A percentile compares a stretch with the other conserved stretches of the same genome.
Evolutionary conservation across 2,329 filamentous ascomycete genomes (phyloP).

Genomic region (Colletotrichum sublineola): DNA sequence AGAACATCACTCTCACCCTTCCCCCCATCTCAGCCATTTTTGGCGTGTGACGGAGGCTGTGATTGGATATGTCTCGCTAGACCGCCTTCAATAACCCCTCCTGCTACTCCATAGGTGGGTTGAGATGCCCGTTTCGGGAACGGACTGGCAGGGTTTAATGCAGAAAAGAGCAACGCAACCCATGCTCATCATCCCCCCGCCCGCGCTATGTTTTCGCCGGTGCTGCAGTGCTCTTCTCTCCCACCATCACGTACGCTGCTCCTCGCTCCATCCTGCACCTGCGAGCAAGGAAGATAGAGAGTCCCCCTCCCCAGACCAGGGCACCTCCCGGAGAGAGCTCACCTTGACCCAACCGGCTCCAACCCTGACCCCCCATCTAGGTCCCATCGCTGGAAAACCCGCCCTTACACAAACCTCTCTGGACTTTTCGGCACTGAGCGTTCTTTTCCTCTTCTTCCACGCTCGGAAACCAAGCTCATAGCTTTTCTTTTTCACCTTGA

Average conservation of each 20-base stretch:
- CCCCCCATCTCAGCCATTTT: slow-evolving; percentile 3
- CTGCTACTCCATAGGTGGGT: slow-evolving; percentile 14
- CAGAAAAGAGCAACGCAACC: slow-evolving; percentile 30
- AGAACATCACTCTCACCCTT: neutral
- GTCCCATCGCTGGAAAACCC: slow-evolving; percentile 23
- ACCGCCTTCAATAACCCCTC: slow-evolving; percentile 36
- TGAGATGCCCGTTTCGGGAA: slow-evolving; percentile 32
- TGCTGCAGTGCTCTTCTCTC: slow-evolving; percentile 10
- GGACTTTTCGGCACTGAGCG: slow-evolving; percentile 30
- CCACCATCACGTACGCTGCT: neutral
- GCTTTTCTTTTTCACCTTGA: slow-evolving; percentile 11
- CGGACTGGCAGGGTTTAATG: slow-evolving; percentile 16
- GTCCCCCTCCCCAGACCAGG: slow-evolving; percentile 24
- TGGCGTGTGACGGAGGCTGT: slow-evolving; percentile 14
- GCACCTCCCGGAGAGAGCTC: slow-evolving; percentile 31
- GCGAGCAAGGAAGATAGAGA: neutral
- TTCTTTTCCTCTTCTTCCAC: slow-evolving; percentile 28
- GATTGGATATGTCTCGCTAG: slow-evolving; percentile 33
- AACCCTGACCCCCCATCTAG: slow-evolving; percentile 32
- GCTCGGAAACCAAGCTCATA: slow-evolving; percentile 13
- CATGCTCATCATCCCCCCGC: slow-evolving; percentile 6
- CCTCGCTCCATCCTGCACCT: slow-evolving; percentile 8
- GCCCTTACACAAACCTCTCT: slow-evolving; percentile 33
- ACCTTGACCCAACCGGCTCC: slow-evolving; percentile 35
- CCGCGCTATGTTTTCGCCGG: slow-evolving; percentile 15